Percentiles rank a stretch among this genome's conserved stretches.
Conservation (phyloP, 2,329 filamentous ascomycete species). For the Aspergillus sp. region DNA sequence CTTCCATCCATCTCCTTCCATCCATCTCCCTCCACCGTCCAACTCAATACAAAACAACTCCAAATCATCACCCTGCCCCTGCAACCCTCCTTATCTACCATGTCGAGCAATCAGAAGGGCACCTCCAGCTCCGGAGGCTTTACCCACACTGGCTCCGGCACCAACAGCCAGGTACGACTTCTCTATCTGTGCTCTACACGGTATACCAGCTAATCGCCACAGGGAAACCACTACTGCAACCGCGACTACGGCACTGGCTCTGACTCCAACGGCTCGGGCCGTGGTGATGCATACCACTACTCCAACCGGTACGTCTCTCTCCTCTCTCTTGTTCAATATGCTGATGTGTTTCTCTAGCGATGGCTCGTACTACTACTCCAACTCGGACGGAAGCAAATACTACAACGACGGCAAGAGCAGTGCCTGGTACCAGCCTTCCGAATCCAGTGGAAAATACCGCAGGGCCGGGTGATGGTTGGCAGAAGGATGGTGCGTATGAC, state of each 20-base stretch:
- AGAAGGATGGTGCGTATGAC: too few species aligned
- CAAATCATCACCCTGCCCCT: too few species aligned
- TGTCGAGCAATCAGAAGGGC: too few species aligned
- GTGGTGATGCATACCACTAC: conserved; percentile 43
- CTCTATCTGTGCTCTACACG: too few species aligned
- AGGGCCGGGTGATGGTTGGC: too few species aligned
- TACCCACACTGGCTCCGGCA: conserved; percentile 41
- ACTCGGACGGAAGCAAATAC: conserved; percentile 59
- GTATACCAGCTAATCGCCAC: neutral
- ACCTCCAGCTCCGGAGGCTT: conserved; percentile 23
- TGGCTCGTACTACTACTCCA: conserved; percentile 66
- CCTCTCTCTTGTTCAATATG: neutral
- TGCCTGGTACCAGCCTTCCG: conserved; percentile 26
- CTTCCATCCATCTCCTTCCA: too few species aligned
- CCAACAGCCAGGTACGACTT: conserved; percentile 50
- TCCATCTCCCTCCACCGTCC: too few species aligned
- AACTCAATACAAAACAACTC: too few species aligned
- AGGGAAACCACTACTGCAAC: conserved; percentile 61
- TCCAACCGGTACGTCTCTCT: conserved; percentile 48
- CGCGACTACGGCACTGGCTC: conserved; percentile 53
- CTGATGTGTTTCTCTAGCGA: conserved; percentile 30
- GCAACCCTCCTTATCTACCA: too few species aligned
- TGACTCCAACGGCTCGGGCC: too few species aligned
- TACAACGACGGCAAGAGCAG: conserved; percentile 52
- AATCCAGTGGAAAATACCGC: too few species aligned